phyloP scores from a whole-genome alignment of 2,329 filamentous ascomycete species.

The Gyromitra esculenta region DNA sequence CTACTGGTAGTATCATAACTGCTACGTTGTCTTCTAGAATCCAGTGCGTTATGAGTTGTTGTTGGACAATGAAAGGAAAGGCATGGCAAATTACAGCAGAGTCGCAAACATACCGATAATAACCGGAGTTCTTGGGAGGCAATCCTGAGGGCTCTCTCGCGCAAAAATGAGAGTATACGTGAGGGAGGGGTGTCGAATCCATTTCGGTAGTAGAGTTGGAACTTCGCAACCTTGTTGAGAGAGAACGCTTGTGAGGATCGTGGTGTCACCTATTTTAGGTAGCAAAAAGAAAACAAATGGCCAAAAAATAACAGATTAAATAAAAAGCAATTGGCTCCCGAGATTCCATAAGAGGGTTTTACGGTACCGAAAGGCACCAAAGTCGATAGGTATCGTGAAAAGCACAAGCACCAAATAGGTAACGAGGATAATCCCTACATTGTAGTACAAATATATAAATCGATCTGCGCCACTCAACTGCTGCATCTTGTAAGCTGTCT shows the following conservation, averaged over 20 bases:
- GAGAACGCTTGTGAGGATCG: conserved; percentile 38
- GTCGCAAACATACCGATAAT: conserved; percentile 20
- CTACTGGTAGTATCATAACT: conserved; percentile 15
- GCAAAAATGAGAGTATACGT: conserved; percentile 18
- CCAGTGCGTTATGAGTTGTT: conserved; percentile 26
- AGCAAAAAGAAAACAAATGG: conserved; percentile 42
- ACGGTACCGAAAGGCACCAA: conserved; percentile 39
- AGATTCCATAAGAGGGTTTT: conserved; percentile 31
- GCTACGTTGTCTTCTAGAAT: conserved; percentile 31
- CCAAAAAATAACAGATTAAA: conserved; percentile 12
- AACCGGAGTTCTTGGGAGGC: conserved; percentile 4
- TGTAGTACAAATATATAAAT: conserved; percentile 44
- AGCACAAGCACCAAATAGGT: conserved; percentile 30
- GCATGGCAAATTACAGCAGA: conserved; percentile 21
- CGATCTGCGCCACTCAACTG: conserved; percentile 21
- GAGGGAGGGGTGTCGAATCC: conserved; percentile 25
- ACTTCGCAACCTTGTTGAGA: conserved; percentile 25
- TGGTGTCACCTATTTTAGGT: conserved; percentile 47
- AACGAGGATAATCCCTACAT: conserved; percentile 31
- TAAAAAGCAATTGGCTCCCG: conserved; percentile 47
- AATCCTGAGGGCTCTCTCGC: conserved; percentile 27
- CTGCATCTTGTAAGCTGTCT: conserved; percentile 19
- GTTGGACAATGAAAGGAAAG: conserved; percentile 5
- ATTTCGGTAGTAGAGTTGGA: conserved; percentile 27
- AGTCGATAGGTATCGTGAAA: conserved; percentile 26